A percentile compares a stretch with the other conserved stretches of the same genome.
Evolutionary conservation across 106 monocot genomes (phyloP).

Genomic region (Platanthera guangdongensis): DNA sequence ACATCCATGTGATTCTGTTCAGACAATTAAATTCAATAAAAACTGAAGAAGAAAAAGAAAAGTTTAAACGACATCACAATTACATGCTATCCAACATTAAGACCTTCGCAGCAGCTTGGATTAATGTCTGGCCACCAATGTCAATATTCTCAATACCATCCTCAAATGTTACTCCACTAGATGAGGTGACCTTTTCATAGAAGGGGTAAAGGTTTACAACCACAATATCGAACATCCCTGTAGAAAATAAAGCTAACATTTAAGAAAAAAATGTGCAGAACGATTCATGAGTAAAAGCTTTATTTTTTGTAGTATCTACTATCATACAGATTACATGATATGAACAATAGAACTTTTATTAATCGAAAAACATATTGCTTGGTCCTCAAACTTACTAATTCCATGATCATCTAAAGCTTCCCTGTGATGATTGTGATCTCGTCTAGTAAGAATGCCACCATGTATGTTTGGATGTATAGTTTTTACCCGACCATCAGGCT

Average conservation of each 20-base stretch:
- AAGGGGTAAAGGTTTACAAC: conserved; percentile 95
- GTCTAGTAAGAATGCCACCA: conserved; percentile 93
- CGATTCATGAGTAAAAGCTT: background rate
- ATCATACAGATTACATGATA: background rate
- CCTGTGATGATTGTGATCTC: conserved; percentile 71
- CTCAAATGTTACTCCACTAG: conserved; percentile 62
- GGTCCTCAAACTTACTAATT: conserved; percentile 47
- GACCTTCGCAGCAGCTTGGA: conserved; percentile 94
- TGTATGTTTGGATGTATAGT: conserved; percentile 91
- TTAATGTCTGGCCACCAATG: conserved; percentile 79
- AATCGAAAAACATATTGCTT: background rate
- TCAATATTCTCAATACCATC: conserved; percentile 67
- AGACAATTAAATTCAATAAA: conserved; percentile 2
- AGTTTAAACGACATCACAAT: background rate
- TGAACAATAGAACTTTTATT: background rate
- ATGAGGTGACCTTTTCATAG: conserved; percentile 71
- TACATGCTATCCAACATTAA: background rate
- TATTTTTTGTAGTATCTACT: background rate
- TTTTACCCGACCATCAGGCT: conserved; percentile 95
- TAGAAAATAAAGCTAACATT: background rate
- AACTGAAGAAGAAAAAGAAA: background rate
- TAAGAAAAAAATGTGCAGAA: conserved; percentile 1
- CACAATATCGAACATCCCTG: conserved; percentile 89
- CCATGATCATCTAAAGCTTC: conserved; percentile 61
- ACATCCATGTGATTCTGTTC: conserved; percentile 94